phyloP scores from a whole-genome alignment of 169 alveolate genomes.

The Eimeria necatrix region DNA sequence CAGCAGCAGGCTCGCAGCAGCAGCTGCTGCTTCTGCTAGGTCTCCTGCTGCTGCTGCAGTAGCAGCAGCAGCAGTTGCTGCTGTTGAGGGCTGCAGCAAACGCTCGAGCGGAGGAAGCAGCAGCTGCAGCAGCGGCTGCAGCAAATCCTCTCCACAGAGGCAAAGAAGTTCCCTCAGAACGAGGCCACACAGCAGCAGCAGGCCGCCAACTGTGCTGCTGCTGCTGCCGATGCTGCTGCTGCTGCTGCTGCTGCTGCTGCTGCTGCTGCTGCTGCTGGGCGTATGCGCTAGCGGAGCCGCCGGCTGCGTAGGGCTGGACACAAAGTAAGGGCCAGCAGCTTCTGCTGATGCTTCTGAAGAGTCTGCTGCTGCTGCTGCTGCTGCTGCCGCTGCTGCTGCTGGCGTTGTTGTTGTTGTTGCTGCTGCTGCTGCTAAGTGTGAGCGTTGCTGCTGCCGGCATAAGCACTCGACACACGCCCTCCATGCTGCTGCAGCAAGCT shows the following conservation, averaged over 20 bases:
- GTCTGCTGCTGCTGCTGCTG: constrained; percentile 29
- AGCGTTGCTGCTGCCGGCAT: constrained; percentile 1
- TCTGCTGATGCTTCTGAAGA: neutral
- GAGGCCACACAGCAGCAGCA: constrained; percentile 19
- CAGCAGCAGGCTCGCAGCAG: constrained; percentile 6
- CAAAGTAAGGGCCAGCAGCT: neutral
- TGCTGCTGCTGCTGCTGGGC: constrained; percentile 16
- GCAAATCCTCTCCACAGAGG: neutral
- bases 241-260: constrained; percentile 32
- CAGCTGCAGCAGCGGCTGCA: constrained; percentile 54
- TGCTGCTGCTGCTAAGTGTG: neutral
- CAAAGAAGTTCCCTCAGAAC: neutral
- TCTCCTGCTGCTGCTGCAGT: neutral
- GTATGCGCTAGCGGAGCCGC: neutral
- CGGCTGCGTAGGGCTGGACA: constrained; percentile 19
- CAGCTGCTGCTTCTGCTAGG: neutral
- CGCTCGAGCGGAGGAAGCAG: neutral
- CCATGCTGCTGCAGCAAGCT: constrained; percentile 31
- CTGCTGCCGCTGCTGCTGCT: neutral
- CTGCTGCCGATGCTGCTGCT: neutral
- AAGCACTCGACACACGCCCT: neutral
- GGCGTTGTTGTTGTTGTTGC: neutral
- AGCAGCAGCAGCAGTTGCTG: neutral
- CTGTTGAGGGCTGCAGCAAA: neutral
- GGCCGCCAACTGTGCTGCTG: neutral